Evolutionary conservation across 192 early-diverging fungal genomes (phyloP), one percentile per base, ranked within the genome.

Genomic region (Dissophora globulifera): DNA sequence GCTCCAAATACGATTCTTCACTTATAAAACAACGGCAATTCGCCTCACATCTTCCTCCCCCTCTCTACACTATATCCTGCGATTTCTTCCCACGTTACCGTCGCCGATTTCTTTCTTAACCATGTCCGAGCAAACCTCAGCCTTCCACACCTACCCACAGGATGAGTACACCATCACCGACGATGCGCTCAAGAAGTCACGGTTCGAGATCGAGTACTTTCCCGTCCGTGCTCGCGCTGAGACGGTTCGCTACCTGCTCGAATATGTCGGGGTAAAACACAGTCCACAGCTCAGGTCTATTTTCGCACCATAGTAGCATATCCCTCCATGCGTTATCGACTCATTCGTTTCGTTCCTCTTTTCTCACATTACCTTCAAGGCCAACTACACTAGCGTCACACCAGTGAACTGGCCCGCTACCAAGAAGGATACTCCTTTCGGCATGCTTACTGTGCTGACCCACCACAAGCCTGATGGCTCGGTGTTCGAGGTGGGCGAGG

Each of bases 371-470:
- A 38, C 35, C 35, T 9, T 9, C n/a, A 32, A 76, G 71, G 71
- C 62, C 3, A 63, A 40, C 16, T 76, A 76, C 58, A 49, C 51
- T 20, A 76, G 71, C 27, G 47, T 32, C 10, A 38, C 63, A 15
- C 71, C 71, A 16, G 35, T 76, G 9, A 50, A 66, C 4, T 76
- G 71, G 71, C 71, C 71, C 12, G 43, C 40, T 0, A 49, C 43
- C 12, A 76, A 76, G 45, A 61, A 51, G 26, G 62, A 76, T 4
- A 76, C 71, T 1, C 71, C 71, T 23, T 76, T 76, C 20, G 71
- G 71, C 2, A 31, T 65, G 0, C 58, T 76, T 1, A 62, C 71
- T 31, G 57, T 76, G 10, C 43, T 76, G 20, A 61, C 63, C 42
- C 71, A 76, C 12, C 12, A 27, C 50, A 76, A 76, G 33, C 50